Conservation (phyloP, 2,329 filamentous ascomycete genomes). For the Aspergillus sp. region DNA sequence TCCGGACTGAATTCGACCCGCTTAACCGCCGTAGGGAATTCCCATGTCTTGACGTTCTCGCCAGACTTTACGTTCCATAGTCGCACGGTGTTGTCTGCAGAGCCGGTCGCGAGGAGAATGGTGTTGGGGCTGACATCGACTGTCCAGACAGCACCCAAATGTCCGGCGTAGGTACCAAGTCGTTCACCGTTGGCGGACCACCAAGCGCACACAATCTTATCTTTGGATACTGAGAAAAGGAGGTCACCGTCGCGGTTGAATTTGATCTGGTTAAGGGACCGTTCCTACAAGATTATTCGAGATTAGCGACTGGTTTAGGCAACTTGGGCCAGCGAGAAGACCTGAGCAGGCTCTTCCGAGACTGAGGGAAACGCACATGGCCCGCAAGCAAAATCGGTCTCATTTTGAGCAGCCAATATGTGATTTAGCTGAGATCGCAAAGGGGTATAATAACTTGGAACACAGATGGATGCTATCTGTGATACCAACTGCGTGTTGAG, state of each 20-base stretch:
- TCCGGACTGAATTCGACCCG: slow-evolving; percentile 96
- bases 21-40: slow-evolving; percentile 96
- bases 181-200: slow-evolving; percentile 97
- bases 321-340: not conserved
- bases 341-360: slow-evolving; percentile 10
- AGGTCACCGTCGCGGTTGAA: slow-evolving; percentile 96
- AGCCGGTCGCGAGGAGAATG: slow-evolving; percentile 88
- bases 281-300: slow-evolving; percentile 57
- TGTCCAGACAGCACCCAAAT: slow-evolving; percentile 98
- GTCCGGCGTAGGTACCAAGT: slow-evolving; percentile 92
- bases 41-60: slow-evolving; percentile 93
- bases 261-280: slow-evolving; percentile 92
- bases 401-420: slow-evolving; percentile 61
- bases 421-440: slow-evolving; percentile 19
- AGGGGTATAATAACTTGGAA: slow-evolving; percentile 11
- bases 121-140: slow-evolving; percentile 93
- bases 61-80: slow-evolving; percentile 95
- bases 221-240: slow-evolving; percentile 93
- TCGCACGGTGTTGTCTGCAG: slow-evolving; percentile 96
- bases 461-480: slow-evolving; percentile 20
- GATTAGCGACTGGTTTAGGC: slow-evolving; percentile 1
- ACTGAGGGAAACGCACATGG: slow-evolving; percentile 61
- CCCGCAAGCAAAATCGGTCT: slow-evolving; percentile 94
- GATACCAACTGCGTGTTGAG: slow-evolving; percentile 21
- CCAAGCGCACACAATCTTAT: slow-evolving; percentile 96